A percentile compares a stretch with the other conserved stretches of the same genome.
These are phyloP conservation scores for Tulasnella sp. DNA, from an alignment of 768 basidiomycete genomes.

Conservation along the genomic window DNA sequence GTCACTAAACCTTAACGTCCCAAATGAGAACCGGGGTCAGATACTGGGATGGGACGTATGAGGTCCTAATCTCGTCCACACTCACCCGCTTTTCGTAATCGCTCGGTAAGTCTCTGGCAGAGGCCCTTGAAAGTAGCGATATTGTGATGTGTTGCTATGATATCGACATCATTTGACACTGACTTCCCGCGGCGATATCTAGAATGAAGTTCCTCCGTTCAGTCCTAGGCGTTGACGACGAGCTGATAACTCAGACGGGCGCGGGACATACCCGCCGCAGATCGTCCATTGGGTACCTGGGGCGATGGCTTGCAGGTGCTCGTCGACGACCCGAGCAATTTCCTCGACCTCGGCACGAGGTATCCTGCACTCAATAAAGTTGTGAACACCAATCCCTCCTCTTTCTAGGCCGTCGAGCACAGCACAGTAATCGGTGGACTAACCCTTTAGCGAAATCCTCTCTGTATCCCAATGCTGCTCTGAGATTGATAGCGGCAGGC, in stretches of 20 bases:
- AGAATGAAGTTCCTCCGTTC: not conserved
- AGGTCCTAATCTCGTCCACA: not conserved
- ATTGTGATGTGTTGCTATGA: conserved; percentile 73
- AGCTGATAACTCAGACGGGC: too few relatives aligned
- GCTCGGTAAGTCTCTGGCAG: conserved; percentile 54
- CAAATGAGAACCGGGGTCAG: too few relatives aligned
- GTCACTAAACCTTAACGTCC: not conserved
- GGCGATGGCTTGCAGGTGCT: conserved; percentile 58
- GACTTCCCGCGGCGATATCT: conserved; percentile 84
- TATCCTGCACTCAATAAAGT: conserved; percentile 47
- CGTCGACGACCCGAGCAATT: conserved; percentile 63
- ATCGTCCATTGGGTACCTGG: conserved; percentile 70
- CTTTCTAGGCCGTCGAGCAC: not conserved
- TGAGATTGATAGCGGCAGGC: conserved; percentile 1
- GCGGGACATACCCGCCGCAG: conserved; percentile 62
- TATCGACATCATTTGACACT: conserved; percentile 81
- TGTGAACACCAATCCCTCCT: not conserved
- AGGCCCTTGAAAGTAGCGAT: conserved; percentile 54
- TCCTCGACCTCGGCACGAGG: conserved; percentile 72
- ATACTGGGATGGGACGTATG: not conserved
- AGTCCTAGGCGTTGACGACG: too few relatives aligned
- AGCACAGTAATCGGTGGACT: not conserved
- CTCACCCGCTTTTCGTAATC: conserved; percentile 54
- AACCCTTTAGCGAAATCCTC: conserved; percentile 17
- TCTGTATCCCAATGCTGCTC: conserved; percentile 10